Evolutionary conservation across 208 protist species (phyloP).

Genomic region (Herpetomonas tarakana): DNA sequence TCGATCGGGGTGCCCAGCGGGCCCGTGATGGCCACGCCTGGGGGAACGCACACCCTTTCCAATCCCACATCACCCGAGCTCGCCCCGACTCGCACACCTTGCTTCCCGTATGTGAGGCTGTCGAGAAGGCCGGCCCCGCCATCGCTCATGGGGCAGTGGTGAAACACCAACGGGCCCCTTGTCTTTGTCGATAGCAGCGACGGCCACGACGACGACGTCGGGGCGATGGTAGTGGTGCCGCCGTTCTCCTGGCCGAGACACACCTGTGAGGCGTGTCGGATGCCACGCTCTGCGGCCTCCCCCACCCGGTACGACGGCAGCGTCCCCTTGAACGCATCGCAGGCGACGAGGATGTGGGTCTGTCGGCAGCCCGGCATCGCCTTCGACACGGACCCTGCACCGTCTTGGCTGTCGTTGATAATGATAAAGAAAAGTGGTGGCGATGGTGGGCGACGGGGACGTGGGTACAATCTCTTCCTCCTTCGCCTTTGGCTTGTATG

Average conservation of each 20-base stretch:
- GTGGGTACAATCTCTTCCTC: too few relatives aligned
- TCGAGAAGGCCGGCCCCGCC: constrained; percentile 72
- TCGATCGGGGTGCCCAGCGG: constrained; percentile 45
- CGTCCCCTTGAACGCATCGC: constrained; percentile 83
- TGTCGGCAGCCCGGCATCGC: too few relatives aligned
- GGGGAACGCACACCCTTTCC: constrained; percentile 19
- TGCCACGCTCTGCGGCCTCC: constrained; percentile 46
- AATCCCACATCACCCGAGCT: background rate
- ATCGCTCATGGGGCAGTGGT: constrained; percentile 75
- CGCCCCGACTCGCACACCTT: background rate
- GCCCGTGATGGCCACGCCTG: constrained; percentile 28
- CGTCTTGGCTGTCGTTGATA: too few relatives aligned
- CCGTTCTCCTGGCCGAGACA: background rate
- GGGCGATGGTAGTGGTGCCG: background rate
- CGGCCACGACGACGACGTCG: background rate
- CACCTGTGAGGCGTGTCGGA: constrained; percentile 16
- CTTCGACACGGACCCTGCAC: too few relatives aligned
- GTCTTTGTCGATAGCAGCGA: constrained; percentile 1
- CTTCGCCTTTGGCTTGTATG: too few relatives aligned
- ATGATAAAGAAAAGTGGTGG: too few relatives aligned
- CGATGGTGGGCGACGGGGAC: too few relatives aligned
- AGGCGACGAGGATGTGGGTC: constrained; percentile 37
- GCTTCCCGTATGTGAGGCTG: constrained; percentile 38
- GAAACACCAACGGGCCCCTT: constrained; percentile 11
- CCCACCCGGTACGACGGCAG: constrained; percentile 50